Base-by-base conservation (phyloP, 1,284 basidiomycete genomes). In the Pulveroboletus ridleyi region DNA sequence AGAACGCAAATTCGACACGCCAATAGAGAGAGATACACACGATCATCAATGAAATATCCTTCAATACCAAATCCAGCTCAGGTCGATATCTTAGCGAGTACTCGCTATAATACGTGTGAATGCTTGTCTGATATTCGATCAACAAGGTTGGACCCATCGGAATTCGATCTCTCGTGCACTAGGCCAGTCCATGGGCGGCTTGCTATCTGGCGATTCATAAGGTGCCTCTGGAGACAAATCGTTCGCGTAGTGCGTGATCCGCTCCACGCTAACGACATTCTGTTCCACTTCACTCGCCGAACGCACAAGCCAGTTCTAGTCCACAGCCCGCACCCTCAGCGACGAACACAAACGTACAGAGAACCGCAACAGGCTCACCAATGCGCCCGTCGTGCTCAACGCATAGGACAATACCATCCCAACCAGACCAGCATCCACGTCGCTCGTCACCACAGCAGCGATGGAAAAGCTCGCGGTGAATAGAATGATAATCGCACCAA, bases 271-370 rank as follows among this genome's bases (percentile, higher is more conserved):
- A 67, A 96, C 95, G 71, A 98, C 92, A 74, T 96, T 97, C 76
- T 95, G 94, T 78, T 98, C 96, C 18, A 97, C 94, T 72, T 98
- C 96, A 66, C 92, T 94, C 0, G 94, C 92, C 20, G 89, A 90
- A 55, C 95, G 86, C 10, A 97, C 95, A n/a, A 96, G 84, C 94
- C 93, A 97, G 75, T 95, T 96, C 87, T 89, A 41, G 66, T 29
- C 55, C 61, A 62, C 14, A 9, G 10, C 15, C 20, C 56, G 11
- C 14, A 15, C 41, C 3, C 58, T 72, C 57, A 70, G 56, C 46
- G 8, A 68, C 46, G 25, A 61, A 25, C 13, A 23, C 8, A 6
- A 2, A 22, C 22, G 4, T 0, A 42, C 13, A 3, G 13, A 6
- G 17, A 11, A 10, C n/a, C 8, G 6, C 0, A 22, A 39, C n/a